phyloP scores from a whole-genome alignment of 2,329 filamentous ascomycete species.

The Epicoccum sorghinum region DNA sequence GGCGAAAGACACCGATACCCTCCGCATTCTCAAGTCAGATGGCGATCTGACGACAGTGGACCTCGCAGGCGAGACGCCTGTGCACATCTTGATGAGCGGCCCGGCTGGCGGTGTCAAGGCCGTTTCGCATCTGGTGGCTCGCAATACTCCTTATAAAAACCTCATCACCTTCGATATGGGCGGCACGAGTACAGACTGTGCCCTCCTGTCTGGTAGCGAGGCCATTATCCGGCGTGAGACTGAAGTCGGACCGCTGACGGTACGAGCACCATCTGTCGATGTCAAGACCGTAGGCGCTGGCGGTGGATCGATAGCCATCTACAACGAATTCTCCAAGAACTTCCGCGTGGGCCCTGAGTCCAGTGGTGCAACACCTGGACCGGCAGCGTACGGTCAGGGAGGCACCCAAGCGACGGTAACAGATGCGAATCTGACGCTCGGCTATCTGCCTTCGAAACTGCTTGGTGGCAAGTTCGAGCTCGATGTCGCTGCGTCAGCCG shows the following conservation, averaged over 20 bases:
- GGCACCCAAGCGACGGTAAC: constrained; percentile 56
- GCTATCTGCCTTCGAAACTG: constrained; percentile 55
- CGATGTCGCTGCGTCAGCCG: constrained; percentile 51
- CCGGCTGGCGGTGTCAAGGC: constrained; percentile 59
- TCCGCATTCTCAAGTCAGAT: constrained; percentile 59
- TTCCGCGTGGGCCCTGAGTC: constrained; percentile 60
- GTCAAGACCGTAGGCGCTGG: constrained; percentile 58
- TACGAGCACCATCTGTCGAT: constrained; percentile 56
- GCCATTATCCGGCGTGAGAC: constrained; percentile 56
- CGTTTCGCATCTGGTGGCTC: constrained; percentile 55
- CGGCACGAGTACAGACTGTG: constrained; percentile 58
- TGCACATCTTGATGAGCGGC: constrained; percentile 58
- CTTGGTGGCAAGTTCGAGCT: constrained; percentile 56
- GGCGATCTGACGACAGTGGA: constrained; percentile 55
- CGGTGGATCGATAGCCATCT: constrained; percentile 57
- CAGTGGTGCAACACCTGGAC: constrained; percentile 56
- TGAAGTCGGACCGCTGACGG: constrained; percentile 52
- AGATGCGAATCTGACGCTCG: constrained; percentile 57
- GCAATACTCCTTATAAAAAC: constrained; percentile 55
- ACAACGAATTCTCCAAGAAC: constrained; percentile 55
- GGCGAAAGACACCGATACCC: constrained; percentile 49
- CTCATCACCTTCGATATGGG: constrained; percentile 59
- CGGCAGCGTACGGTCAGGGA: constrained; percentile 58
- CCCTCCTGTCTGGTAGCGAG: constrained; percentile 52
- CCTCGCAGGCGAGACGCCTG: constrained; percentile 54